Conservation (phyloP, 208 protist species). For the Acanthamoeba triangularis region DNA sequence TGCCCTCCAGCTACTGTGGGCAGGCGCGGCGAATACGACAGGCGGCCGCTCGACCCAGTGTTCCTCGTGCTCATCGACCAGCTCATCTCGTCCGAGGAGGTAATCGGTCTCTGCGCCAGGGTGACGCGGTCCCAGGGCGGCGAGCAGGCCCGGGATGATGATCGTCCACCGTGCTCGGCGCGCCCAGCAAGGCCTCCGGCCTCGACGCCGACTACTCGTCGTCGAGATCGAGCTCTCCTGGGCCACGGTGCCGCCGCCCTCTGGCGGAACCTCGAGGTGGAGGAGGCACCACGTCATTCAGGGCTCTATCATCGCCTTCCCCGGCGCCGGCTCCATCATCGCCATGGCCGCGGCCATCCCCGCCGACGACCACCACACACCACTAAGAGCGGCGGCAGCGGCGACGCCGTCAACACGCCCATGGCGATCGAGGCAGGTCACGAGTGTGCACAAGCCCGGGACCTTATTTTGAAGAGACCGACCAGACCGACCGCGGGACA, state of each 20-base stretch:
- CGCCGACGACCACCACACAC: too few species aligned
- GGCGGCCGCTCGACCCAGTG: too few species aligned
- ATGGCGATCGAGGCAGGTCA: neutral
- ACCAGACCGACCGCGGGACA: neutral
- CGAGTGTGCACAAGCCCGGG: slow-evolving; percentile 3
- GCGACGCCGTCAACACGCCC: too few species aligned
- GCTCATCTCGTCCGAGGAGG: too few species aligned
- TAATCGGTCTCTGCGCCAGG: too few species aligned
- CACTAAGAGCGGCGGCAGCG: too few species aligned
- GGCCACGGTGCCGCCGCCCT: slow-evolving; percentile 2
- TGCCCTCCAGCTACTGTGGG: too few species aligned
- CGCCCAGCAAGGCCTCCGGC: neutral
- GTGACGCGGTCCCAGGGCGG: slow-evolving; percentile 17
- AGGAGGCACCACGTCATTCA: slow-evolving; percentile 42
- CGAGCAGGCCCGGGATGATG: slow-evolving; percentile 28
- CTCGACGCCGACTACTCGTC: slow-evolving; percentile 42
- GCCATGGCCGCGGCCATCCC: slow-evolving; percentile 54
- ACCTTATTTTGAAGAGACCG: neutral
- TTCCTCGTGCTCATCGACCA: too few species aligned
- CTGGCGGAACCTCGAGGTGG: slow-evolving; percentile 46
- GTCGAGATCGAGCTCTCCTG: slow-evolving; percentile 60
- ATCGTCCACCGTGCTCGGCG: slow-evolving; percentile 47
- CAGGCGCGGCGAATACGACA: too few species aligned
- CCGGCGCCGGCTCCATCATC: slow-evolving; percentile 46
- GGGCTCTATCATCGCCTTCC: slow-evolving; percentile 44